phyloP scores from a whole-genome alignment of 225 moss, liverwort and hornwort species.

The Asterella californica region DNA sequence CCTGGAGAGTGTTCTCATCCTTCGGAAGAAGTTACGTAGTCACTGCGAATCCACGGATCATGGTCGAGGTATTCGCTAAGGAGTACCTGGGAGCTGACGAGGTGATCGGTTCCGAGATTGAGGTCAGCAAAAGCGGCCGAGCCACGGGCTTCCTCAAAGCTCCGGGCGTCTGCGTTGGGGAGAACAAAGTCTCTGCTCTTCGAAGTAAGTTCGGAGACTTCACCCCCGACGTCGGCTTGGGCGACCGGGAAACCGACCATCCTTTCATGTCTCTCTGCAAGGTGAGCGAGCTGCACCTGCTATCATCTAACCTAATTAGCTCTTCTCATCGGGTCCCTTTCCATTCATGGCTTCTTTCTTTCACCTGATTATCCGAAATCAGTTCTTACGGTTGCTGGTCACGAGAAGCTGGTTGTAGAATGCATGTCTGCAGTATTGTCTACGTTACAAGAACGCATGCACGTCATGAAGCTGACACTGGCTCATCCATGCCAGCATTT shows the following conservation, averaged over 20 bases:
- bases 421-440: too few relatives aligned
- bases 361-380: background rate
- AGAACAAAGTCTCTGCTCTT: conserved; percentile 44
- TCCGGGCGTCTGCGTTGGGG: conserved; percentile 50
- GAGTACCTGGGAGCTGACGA: conserved; percentile 51
- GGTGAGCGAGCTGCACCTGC: conserved; percentile 23
- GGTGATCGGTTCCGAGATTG: conserved; percentile 53
- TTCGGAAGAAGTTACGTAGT: conserved; percentile 49
- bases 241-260: conserved; percentile 47
- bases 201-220: conserved; percentile 32
- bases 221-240: conserved; percentile 50
- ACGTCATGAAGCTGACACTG: too few relatives aligned
- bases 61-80: conserved; percentile 51
- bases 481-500: too few relatives aligned
- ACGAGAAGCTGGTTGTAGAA: too few relatives aligned
- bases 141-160: conserved; percentile 51
- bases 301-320: background rate
- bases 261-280: conserved; percentile 55
- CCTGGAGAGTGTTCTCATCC: conserved; percentile 49
- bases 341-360: background rate
- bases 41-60: conserved; percentile 52
- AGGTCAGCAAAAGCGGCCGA: conserved; percentile 43
- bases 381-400: too few relatives aligned
- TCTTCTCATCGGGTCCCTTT: background rate
- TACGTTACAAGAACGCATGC: too few relatives aligned